A percentile compares a stretch with the other conserved stretches of the same genome.
Conservation (phyloP, 305 asterid genomes). For the Ilex paraguariensis region DNA sequence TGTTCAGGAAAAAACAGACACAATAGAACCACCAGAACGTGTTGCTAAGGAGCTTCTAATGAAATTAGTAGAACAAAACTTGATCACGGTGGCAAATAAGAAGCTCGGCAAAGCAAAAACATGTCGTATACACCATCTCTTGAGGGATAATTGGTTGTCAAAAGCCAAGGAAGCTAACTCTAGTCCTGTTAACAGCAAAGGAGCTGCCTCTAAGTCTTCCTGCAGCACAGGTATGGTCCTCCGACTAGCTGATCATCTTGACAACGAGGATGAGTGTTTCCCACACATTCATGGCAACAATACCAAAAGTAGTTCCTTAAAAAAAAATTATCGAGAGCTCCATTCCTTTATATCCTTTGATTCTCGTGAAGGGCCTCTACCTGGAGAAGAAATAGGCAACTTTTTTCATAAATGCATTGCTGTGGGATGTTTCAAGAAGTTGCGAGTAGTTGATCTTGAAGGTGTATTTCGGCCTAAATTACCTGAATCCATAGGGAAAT, state of each 20-base stretch:
- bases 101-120: too few relatives aligned
- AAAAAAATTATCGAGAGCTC: not conserved
- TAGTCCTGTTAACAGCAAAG: too few relatives aligned
- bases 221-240: not conserved
- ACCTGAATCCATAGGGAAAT: constrained; percentile 11
- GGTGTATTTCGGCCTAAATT: constrained; percentile 22
- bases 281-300: not conserved
- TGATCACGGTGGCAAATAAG: not conserved
- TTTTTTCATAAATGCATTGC: constrained; percentile 22
- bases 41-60: not conserved
- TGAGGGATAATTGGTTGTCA: too few relatives aligned
- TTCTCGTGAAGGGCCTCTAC: constrained; percentile 16
- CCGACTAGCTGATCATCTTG: constrained; percentile 10
- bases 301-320: not conserved
- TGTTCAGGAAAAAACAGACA: not conserved
- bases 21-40: constrained; percentile 2
- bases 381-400: constrained; percentile 25
- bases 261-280: too few relatives aligned
- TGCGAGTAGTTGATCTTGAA: constrained; percentile 28
- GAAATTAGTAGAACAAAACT: not conserved
- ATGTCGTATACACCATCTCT: too few relatives aligned
- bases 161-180: too few relatives aligned
- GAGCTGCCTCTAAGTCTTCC: not conserved
- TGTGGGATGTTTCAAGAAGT: constrained; percentile 9
- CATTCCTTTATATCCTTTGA: constrained; percentile 22